phyloP scores from a whole-genome alignment of 805 yeast genomes.

The Candida gorgasii region DNA sequence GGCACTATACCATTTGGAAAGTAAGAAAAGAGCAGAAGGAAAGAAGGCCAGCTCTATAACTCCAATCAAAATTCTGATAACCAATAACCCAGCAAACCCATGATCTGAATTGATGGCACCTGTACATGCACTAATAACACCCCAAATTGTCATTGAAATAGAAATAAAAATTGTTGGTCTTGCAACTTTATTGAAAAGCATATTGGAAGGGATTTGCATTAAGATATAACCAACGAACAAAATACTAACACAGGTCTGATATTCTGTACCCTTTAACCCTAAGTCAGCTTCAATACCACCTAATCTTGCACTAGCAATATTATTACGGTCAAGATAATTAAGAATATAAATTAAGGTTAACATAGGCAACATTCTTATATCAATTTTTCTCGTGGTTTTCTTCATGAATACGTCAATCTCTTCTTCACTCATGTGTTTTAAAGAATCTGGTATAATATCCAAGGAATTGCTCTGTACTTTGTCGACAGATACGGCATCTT shows the following conservation, averaged over 20 bases:
- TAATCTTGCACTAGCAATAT: conserved; percentile 54
- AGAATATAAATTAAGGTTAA: conserved; percentile 51
- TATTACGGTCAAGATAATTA: conserved; percentile 53
- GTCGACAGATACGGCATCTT: not conserved
- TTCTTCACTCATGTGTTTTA: conserved; percentile 32
- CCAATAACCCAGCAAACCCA: conserved; percentile 44
- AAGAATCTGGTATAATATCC: conserved; percentile 29
- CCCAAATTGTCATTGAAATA: conserved; percentile 51
- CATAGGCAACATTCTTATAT: conserved; percentile 51
- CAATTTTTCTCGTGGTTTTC: conserved; percentile 48
- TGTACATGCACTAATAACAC: conserved; percentile 47
- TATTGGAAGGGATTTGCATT: conserved; percentile 50
- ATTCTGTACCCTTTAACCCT: conserved; percentile 41
- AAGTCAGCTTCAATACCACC: conserved; percentile 51
- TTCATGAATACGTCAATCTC: conserved; percentile 46
- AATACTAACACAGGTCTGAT: conserved; percentile 53
- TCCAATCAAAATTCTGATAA: conserved; percentile 50
- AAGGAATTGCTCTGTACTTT: not conserved
- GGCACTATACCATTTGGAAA: conserved; percentile 58
- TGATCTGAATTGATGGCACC: conserved; percentile 42
- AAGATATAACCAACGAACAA: conserved; percentile 51
- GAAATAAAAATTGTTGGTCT: conserved; percentile 54
- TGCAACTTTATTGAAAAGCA: conserved; percentile 47
- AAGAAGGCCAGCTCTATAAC: conserved; percentile 49
- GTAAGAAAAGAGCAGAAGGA: conserved; percentile 47